These are phyloP conservation scores for Paecilomyces sp. DNA, from an alignment of 2,329 filamentous ascomycete genomes.

Conservation along the genomic window DNA sequence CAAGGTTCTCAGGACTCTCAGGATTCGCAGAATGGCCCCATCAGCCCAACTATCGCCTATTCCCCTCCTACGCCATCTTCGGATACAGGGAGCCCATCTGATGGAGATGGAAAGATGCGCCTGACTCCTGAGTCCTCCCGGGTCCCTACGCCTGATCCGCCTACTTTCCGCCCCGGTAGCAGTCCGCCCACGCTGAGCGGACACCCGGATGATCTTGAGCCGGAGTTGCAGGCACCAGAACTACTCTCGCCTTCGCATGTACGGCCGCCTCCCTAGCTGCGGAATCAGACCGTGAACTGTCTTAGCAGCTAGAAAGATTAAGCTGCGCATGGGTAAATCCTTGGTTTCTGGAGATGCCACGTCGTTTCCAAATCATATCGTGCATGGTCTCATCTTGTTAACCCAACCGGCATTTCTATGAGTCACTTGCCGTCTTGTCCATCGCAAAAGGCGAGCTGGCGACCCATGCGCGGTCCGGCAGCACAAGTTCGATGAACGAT, in stretches of 20 bases:
- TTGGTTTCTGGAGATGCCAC: background rate
- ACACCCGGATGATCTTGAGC: background rate
- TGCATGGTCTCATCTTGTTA: background rate
- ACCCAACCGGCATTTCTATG: background rate
- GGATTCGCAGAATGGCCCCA: conserved; percentile 18
- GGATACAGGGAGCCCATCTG: conserved; percentile 11
- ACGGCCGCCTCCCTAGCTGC: background rate
- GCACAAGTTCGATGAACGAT: background rate
- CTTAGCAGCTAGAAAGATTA: background rate
- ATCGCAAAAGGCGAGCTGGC: background rate
- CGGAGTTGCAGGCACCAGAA: background rate
- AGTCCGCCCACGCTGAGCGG: conserved; percentile 7
- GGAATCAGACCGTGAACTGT: background rate
- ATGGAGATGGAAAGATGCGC: conserved; percentile 12
- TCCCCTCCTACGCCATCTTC: conserved; percentile 34
- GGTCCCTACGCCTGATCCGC: conserved; percentile 15
- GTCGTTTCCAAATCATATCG: background rate
- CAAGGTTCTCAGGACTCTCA: conserved; percentile 21
- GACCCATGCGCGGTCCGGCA: background rate
- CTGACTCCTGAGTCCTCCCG: conserved; percentile 12
- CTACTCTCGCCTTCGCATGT: background rate
- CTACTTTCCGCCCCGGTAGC: conserved; percentile 12
- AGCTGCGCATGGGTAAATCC: background rate
- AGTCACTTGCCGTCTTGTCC: background rate
- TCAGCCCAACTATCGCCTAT: conserved; percentile 28